phyloP scores from a whole-genome alignment of 805 yeast species.

The Metschnikowia lunata region DNA sequence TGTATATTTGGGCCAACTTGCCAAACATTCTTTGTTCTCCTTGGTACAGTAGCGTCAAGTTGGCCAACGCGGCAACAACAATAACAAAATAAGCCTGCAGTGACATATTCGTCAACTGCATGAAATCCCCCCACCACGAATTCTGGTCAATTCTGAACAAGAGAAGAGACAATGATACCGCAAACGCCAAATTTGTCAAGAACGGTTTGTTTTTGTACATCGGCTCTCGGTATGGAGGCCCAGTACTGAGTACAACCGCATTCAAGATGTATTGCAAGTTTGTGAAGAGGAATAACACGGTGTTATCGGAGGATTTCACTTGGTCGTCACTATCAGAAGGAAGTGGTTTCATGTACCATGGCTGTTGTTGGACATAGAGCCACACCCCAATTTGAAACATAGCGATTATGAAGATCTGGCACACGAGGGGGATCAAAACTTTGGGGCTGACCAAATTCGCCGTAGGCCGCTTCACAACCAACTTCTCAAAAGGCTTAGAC shows the following conservation, averaged over 20 bases:
- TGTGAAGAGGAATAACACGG: constrained; percentile 73
- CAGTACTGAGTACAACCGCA: constrained; percentile 81
- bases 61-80: constrained; percentile 41
- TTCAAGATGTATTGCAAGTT: constrained; percentile 85
- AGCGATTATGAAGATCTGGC: constrained; percentile 63
- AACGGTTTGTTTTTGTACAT: constrained; percentile 66
- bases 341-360: constrained; percentile 78
- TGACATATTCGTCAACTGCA: constrained; percentile 71
- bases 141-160: constrained; percentile 54
- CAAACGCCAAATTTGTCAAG: constrained; percentile 51
- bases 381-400: constrained; percentile 68
- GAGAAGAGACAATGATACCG: constrained; percentile 46
- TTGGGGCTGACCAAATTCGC: constrained; percentile 91
- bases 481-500: constrained; percentile 68
- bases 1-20: constrained; percentile 37
- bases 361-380: constrained; percentile 49
- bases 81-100: constrained; percentile 48
- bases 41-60: constrained; percentile 44
- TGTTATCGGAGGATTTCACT: constrained; percentile 86
- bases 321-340: constrained; percentile 72
- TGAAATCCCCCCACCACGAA: constrained; percentile 56
- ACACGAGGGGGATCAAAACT: constrained; percentile 75
- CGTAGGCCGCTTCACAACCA: constrained; percentile 78
- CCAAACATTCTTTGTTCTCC: constrained; percentile 45
- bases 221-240: constrained; percentile 89